Evolutionary conservation across 306 rosid species (phyloP).

Genomic region (Argentina anserina): DNA sequence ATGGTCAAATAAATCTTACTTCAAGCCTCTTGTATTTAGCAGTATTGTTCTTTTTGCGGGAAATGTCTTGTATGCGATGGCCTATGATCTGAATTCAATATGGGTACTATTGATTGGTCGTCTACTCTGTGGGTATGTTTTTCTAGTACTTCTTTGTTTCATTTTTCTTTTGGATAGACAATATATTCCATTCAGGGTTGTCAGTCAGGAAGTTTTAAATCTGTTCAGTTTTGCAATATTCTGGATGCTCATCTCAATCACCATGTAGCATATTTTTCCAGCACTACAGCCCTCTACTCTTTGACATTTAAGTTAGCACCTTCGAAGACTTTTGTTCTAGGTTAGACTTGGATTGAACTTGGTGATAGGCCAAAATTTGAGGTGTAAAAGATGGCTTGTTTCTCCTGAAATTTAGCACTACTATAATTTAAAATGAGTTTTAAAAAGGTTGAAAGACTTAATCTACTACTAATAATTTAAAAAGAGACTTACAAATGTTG

Average conservation of each 20-base stretch:
- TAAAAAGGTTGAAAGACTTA: not conserved
- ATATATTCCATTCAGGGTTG: not conserved
- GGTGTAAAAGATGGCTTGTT: not conserved
- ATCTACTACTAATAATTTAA: not conserved
- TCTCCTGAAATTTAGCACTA: not conserved
- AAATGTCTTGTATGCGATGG: conserved; percentile 79
- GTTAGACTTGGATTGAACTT: not conserved
- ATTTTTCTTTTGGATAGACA: conserved; percentile 10
- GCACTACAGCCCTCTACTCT: not conserved
- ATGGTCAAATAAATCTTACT: conserved; percentile 96
- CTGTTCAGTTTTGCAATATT: not conserved
- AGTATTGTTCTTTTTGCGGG: conserved; percentile 79
- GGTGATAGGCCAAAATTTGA: too few relatives aligned
- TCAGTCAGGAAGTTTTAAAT: not conserved
- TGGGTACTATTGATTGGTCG: conserved; percentile 96
- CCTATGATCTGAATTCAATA: conserved; percentile 73
- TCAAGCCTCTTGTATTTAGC: conserved; percentile 91
- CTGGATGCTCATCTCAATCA: not conserved
- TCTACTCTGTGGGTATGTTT: conserved; percentile 85
- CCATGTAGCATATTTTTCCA: not conserved
- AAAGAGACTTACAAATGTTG: not conserved
- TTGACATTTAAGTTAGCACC: not conserved
- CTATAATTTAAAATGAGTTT: not conserved
- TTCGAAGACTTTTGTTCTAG: not conserved
- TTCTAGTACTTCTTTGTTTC: conserved; percentile 22